A percentile compares a stretch with the other conserved stretches of the same genome.
phyloP scores from a whole-genome alignment of 2,329 filamentous ascomycete species.

The Ambrosiella beaveri region DNA sequence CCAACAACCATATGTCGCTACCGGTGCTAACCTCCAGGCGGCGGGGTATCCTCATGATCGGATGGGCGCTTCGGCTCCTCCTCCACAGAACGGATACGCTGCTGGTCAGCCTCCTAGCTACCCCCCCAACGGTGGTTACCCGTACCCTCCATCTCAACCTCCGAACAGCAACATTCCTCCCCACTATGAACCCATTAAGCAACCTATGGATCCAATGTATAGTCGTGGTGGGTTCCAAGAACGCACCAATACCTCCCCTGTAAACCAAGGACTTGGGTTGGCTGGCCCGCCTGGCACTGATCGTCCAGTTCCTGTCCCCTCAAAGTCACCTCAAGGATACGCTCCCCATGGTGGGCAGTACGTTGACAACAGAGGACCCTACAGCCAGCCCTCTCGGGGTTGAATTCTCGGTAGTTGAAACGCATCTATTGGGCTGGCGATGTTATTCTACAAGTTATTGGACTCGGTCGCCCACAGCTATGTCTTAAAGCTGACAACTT shows the following conservation, averaged over 20 bases:
- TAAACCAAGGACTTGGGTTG: conserved; percentile 4
- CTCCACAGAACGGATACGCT: conserved; percentile 10
- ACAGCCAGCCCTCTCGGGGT: conserved; percentile 2
- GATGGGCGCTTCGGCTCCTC: conserved; percentile 8
- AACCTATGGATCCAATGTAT: conserved; percentile 10
- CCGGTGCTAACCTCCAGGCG: conserved; percentile 7
- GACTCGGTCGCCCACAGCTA: too few species aligned
- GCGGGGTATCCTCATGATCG: conserved; percentile 7
- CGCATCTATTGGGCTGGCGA: background rate
- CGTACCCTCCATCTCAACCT: background rate
- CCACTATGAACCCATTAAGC: conserved; percentile 12
- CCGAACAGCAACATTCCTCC: background rate
- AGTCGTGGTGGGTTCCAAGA: conserved; percentile 9
- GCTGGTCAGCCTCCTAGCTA: conserved; percentile 12
- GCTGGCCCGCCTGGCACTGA: conserved; percentile 1
- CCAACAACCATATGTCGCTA: conserved; percentile 8
- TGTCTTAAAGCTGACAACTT: too few species aligned
- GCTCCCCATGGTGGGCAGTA: conserved; percentile 6
- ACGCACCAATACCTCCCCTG: conserved; percentile 8
- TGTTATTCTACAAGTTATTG: too few species aligned
- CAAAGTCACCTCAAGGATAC: conserved; percentile 10
- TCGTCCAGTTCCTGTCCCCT: conserved; percentile 3
- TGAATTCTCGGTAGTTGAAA: background rate
- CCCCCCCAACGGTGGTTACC: conserved; percentile 1
- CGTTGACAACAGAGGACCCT: conserved; percentile 7